These are phyloP conservation scores for Takashimella tepidaria DNA, from an alignment of 1,284 basidiomycete species.

Conservation along the genomic window DNA sequence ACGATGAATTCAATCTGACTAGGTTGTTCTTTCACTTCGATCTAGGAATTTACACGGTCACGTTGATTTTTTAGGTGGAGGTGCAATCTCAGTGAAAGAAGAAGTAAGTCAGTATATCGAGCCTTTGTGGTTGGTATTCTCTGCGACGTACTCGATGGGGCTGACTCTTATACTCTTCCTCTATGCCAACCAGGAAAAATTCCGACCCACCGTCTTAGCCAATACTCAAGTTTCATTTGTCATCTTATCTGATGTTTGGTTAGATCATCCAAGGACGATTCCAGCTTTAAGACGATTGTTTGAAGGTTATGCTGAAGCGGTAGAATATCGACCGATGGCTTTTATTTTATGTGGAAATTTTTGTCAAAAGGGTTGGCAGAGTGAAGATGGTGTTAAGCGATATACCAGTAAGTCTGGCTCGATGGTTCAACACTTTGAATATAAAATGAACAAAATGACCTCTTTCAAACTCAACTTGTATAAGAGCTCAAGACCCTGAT, in stretches of 20 bases:
- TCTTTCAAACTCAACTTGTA: too few species aligned
- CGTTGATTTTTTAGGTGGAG: slow-evolving; percentile 89
- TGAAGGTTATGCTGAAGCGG: slow-evolving; percentile 80
- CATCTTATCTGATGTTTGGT: slow-evolving; percentile 75
- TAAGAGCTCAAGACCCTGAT: too few species aligned
- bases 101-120: slow-evolving; percentile 67
- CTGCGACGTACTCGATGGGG: too few species aligned
- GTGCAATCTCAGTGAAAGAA: slow-evolving; percentile 83
- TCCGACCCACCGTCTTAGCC: slow-evolving; percentile 38
- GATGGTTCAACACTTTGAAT: slow-evolving; percentile 4
- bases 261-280: slow-evolving; percentile 79
- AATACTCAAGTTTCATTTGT: slow-evolving; percentile 75
- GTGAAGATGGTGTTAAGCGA: slow-evolving; percentile 66
- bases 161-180: background rate
- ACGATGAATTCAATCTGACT: background rate
- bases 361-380: slow-evolving; percentile 74
- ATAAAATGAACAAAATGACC: background rate
- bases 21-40: too few species aligned
- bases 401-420: slow-evolving; percentile 75
- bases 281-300: slow-evolving; percentile 76
- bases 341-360: slow-evolving; percentile 96
- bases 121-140: too few species aligned
- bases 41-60: slow-evolving; percentile 84
- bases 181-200: slow-evolving; percentile 37
- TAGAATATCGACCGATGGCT: slow-evolving; percentile 74